A percentile compares a stretch with the other conserved stretches of the same genome.
These are phyloP conservation scores for Pontederia paniculata DNA, from an alignment of 176 grass and related monocot species.

Conservation along the genomic window DNA sequence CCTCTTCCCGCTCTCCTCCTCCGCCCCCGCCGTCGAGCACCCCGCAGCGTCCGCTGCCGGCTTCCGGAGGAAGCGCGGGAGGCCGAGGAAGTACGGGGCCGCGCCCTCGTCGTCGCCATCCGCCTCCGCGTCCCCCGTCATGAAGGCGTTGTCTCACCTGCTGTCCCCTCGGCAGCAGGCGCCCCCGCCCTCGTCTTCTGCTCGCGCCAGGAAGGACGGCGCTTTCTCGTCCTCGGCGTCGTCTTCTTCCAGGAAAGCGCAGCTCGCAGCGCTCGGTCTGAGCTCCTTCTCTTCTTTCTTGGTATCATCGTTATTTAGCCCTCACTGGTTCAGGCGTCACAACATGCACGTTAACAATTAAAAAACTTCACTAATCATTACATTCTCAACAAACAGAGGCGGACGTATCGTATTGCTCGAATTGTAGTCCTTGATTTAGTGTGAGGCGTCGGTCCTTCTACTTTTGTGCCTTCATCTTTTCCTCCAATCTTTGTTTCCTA, in stretches of 20 bases:
- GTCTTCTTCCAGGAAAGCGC: slow-evolving; percentile 2
- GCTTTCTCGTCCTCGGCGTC: not conserved
- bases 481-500: no score
- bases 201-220: not conserved
- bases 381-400: no score
- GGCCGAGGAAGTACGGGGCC: slow-evolving; percentile 13
- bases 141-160: not conserved
- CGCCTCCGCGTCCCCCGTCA: not conserved
- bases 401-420: no score
- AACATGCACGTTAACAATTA: no score
- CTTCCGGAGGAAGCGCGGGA: slow-evolving; percentile 10
- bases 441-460: no score
- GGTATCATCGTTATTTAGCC: not conserved
- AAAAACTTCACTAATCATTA: no score
- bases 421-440: no score
- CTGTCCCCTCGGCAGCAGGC: not conserved
- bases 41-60: not conserved
- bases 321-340: not conserved
- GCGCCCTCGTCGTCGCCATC: not conserved
- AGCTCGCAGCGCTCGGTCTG: slow-evolving; percentile 4
- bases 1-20: not conserved
- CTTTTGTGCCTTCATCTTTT: no score
- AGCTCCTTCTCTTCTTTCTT: not conserved
- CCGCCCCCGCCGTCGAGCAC: slow-evolving; percentile 5
- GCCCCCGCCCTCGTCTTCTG: not conserved